These are phyloP conservation scores for Fusarium floridanum DNA, from an alignment of 2,329 filamentous ascomycete species.

Conservation along the genomic window DNA sequence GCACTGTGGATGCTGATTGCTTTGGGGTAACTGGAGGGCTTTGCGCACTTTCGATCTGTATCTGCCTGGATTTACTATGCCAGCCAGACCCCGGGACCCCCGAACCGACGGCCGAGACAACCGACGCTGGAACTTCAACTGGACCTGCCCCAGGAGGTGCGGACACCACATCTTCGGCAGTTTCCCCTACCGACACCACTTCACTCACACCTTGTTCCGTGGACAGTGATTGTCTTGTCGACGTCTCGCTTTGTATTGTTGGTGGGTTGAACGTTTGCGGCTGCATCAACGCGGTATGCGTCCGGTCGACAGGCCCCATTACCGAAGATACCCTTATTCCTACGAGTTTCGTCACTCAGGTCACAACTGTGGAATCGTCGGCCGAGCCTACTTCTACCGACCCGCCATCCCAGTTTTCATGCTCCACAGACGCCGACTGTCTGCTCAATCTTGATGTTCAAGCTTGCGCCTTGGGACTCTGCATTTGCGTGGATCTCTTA, in stretches of 20 bases:
- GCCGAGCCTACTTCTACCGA: neutral
- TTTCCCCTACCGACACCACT: neutral
- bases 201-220: conserved; percentile 11
- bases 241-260: conserved; percentile 13
- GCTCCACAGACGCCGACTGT: neutral
- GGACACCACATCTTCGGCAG: neutral
- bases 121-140: neutral
- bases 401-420: neutral
- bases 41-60: conserved; percentile 7
- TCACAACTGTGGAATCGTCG: neutral
- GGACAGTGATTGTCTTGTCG: conserved; percentile 10
- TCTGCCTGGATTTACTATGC: conserved; percentile 14
- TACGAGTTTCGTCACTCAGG: neutral
- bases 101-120: neutral
- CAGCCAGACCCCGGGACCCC: neutral
- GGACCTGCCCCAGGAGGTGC: neutral
- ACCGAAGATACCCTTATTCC: neutral
- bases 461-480: neutral
- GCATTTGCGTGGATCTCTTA: neutral
- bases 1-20: conserved; percentile 12
- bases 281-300: conserved; percentile 20
- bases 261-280: conserved; percentile 6
- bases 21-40: neutral
- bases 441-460: neutral
- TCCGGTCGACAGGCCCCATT: conserved; percentile 1